These are phyloP conservation scores for Acmispon strigosus DNA, from an alignment of 306 rosid genomes.

Conservation along the genomic window DNA sequence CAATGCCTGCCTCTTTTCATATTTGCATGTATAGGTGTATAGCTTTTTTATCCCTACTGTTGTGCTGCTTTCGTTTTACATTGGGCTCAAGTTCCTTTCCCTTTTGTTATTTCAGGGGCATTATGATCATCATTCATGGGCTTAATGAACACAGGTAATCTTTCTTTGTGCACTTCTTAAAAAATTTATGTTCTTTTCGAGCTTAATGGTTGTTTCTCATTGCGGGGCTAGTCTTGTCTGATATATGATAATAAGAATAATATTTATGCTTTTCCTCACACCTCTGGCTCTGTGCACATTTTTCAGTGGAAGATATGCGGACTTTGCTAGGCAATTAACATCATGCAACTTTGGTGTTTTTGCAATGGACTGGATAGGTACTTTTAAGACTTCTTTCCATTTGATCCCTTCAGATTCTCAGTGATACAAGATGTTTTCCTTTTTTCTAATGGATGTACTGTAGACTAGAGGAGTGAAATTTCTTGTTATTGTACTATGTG, in stretches of 20 bases:
- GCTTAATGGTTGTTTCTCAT: not conserved
- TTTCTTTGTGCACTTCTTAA: not conserved
- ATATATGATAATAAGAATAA: not conserved
- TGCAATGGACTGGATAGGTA: slow-evolving; percentile 99
- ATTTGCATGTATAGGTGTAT: not conserved
- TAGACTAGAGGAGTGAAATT: not conserved
- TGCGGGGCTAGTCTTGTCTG: not conserved
- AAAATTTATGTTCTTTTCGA: not conserved
- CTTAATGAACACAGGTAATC: slow-evolving; percentile 93
- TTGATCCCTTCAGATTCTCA: not conserved
- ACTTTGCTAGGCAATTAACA: slow-evolving; percentile 75
- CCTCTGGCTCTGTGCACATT: slow-evolving; percentile 21
- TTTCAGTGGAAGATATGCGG: slow-evolving; percentile 91
- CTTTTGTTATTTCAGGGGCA: slow-evolving; percentile 59
- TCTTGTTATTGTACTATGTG: not conserved
- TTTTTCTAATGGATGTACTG: not conserved
- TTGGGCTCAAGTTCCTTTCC: slow-evolving; percentile 7
- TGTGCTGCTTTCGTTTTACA: slow-evolving; percentile 7
- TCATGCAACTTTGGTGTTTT: slow-evolving; percentile 82
- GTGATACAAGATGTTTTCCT: not conserved
- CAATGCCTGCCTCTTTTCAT: not conserved
- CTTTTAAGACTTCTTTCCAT: not conserved
- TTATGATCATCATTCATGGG: slow-evolving; percentile 84
- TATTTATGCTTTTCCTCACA: not conserved
- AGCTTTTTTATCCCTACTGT: not conserved